Evolutionary conservation across 352 stramenopile species (phyloP).

Genomic region (Halophytophthora batemanensis): DNA sequence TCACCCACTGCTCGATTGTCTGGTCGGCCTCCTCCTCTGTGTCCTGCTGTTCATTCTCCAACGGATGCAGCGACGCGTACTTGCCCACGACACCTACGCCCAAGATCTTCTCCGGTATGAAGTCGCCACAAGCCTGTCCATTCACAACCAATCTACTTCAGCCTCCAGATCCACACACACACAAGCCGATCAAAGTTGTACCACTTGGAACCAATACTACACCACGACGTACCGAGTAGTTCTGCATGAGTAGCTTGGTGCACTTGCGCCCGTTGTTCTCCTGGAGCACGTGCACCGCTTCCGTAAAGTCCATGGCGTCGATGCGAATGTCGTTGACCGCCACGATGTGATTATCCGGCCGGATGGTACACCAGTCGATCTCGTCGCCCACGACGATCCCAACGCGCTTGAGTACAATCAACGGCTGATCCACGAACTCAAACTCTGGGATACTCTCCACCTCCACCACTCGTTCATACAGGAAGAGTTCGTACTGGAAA

Average conservation of each 20-base stretch:
- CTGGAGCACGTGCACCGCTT: slow-evolving; percentile 75
- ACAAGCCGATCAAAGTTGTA: neutral
- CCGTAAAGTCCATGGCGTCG: slow-evolving; percentile 76
- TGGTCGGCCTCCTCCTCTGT: slow-evolving; percentile 32
- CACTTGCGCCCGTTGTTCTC: slow-evolving; percentile 86
- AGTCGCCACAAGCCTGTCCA: slow-evolving; percentile 65
- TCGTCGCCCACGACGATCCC: slow-evolving; percentile 68
- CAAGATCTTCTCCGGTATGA: slow-evolving; percentile 86
- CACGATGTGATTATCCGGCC: slow-evolving; percentile 84
- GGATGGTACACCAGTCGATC: slow-evolving; percentile 81
- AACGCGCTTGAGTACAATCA: slow-evolving; percentile 85
- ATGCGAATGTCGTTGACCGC: slow-evolving; percentile 86
- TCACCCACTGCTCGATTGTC: slow-evolving; percentile 62
- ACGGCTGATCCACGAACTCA: slow-evolving; percentile 83
- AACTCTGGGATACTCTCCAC: slow-evolving; percentile 86
- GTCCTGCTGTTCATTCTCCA: slow-evolving; percentile 38
- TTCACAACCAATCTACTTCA: neutral
- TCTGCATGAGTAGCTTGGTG: slow-evolving; percentile 87
- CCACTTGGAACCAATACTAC: neutral
- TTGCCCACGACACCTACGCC: slow-evolving; percentile 78
- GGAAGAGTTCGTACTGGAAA: slow-evolving; percentile 86
- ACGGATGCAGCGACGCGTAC: slow-evolving; percentile 70
- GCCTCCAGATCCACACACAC: neutral
- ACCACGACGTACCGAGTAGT: slow-evolving; percentile 56
- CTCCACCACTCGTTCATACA: slow-evolving; percentile 87